phyloP scores from a whole-genome alignment of 345 rosid species.

The Combretum micranthum region DNA sequence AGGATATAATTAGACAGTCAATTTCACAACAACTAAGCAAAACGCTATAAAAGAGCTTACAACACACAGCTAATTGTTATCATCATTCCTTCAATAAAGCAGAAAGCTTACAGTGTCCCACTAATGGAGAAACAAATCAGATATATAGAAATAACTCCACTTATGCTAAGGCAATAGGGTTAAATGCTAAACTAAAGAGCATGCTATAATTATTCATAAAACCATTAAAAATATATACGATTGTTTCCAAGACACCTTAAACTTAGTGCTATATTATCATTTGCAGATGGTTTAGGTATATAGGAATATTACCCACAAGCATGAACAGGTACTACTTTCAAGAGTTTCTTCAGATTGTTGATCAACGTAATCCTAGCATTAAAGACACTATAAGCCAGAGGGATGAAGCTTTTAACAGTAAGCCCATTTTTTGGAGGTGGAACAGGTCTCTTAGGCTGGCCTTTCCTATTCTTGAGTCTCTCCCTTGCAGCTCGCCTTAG shows the following conservation, averaged over 20 bases:
- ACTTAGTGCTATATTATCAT: not conserved
- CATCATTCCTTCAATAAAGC: no score
- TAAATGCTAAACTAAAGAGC: no score
- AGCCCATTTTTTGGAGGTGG: conserved; percentile 80
- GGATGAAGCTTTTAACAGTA: conserved; percentile 56
- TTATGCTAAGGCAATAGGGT: no score
- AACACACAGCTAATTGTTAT: no score
- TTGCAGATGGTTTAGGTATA: conserved; percentile 3
- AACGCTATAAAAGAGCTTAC: no score
- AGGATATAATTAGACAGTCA: no score
- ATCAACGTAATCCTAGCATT: conserved; percentile 65
- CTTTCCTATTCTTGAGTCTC: conserved; percentile 65
- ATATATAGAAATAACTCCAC: no score
- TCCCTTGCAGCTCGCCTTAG: conserved; percentile 90
- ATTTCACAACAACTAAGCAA: no score
- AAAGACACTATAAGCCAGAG: conserved; percentile 63
- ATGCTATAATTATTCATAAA: no score
- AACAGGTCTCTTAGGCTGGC: conserved; percentile 47
- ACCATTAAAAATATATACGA: no score
- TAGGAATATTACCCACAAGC: conserved; percentile 71
- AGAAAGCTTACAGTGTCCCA: no score
- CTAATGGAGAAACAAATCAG: no score
- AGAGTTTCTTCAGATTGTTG: conserved; percentile 68
- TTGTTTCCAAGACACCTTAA: not conserved
- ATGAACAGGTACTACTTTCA: conserved; percentile 78